These are phyloP conservation scores for Amphicarpaea edgeworthii DNA, from an alignment of 306 rosid genomes.

Conservation along the genomic window DNA sequence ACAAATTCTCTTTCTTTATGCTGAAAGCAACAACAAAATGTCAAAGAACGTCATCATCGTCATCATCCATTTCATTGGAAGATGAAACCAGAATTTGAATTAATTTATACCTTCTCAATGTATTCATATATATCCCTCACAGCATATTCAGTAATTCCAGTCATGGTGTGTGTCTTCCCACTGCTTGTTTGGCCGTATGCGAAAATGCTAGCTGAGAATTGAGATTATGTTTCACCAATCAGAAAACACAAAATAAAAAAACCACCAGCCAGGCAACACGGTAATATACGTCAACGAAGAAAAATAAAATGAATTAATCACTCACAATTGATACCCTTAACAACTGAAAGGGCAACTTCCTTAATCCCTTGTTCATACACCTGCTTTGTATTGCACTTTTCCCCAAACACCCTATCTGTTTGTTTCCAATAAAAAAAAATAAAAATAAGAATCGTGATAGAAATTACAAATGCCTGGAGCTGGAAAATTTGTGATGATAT, in stretches of 20 bases:
- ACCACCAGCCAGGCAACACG: slow-evolving; percentile 42
- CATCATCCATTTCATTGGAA: not conserved
- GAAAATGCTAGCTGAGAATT: slow-evolving; percentile 77
- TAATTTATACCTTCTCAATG: slow-evolving; percentile 65
- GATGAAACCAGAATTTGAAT: not conserved
- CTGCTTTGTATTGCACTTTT: slow-evolving; percentile 60
- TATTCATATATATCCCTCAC: slow-evolving; percentile 71
- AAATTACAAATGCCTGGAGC: slow-evolving; percentile 21
- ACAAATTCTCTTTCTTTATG: slow-evolving; percentile 72
- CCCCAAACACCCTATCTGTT: slow-evolving; percentile 82
- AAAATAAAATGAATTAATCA: slow-evolving; percentile 33
- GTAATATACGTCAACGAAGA: slow-evolving; percentile 6
- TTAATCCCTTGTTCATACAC: slow-evolving; percentile 84
- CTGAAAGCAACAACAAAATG: slow-evolving; percentile 56
- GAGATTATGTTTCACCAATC: slow-evolving; percentile 38
- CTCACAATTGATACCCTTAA: slow-evolving; percentile 92
- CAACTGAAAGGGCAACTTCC: slow-evolving; percentile 86
- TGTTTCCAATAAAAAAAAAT: slow-evolving; percentile 40
- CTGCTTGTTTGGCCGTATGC: slow-evolving; percentile 99
- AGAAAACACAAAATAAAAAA: not conserved
- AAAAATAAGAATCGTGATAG: not conserved
- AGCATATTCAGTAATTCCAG: slow-evolving; percentile 78
- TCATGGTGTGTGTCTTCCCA: slow-evolving; percentile 96
- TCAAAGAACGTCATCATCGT: slow-evolving; percentile 28
- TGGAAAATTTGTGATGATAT: not conserved